phyloP scores from a whole-genome alignment of 768 basidiomycete species.

The Russula brevipes region DNA sequence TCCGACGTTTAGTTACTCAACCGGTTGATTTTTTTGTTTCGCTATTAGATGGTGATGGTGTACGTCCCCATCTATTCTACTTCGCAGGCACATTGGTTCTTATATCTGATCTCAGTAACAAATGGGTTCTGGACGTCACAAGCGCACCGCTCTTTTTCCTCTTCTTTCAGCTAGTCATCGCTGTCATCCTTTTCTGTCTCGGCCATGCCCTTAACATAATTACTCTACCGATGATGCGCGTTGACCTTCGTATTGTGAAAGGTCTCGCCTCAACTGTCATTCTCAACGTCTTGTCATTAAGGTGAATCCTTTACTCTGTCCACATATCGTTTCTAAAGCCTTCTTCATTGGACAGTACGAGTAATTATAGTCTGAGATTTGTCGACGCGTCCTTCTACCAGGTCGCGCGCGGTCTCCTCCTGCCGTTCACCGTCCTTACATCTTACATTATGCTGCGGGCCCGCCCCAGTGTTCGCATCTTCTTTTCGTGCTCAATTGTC shows the following conservation, averaged over 20 bases:
- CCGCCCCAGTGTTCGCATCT: conserved; percentile 69
- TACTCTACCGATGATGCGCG: conserved; percentile 52
- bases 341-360: conserved; percentile 47
- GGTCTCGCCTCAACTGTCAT: conserved; percentile 70
- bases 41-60: conserved; percentile 86
- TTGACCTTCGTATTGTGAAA: conserved; percentile 62
- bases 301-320: conserved; percentile 39
- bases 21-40: background rate
- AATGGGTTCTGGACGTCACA: conserved; percentile 84
- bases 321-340: conserved; percentile 9
- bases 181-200: conserved; percentile 66
- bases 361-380: conserved; percentile 88
- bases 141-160: conserved; percentile 82
- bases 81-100: conserved; percentile 11
- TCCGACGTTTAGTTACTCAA: conserved; percentile 24
- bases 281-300: conserved; percentile 78
- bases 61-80: conserved; percentile 33
- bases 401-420: conserved; percentile 88
- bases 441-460: conserved; percentile 74
- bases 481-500: conserved; percentile 72
- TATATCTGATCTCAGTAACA: conserved; percentile 49
- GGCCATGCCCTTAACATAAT: conserved; percentile 59
- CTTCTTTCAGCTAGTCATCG: conserved; percentile 73
- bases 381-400: conserved; percentile 96
- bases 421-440: conserved; percentile 90